Evolutionary conservation across 2,329 filamentous ascomycete species (phyloP).

Genomic region (Calonectria fujianensis): DNA sequence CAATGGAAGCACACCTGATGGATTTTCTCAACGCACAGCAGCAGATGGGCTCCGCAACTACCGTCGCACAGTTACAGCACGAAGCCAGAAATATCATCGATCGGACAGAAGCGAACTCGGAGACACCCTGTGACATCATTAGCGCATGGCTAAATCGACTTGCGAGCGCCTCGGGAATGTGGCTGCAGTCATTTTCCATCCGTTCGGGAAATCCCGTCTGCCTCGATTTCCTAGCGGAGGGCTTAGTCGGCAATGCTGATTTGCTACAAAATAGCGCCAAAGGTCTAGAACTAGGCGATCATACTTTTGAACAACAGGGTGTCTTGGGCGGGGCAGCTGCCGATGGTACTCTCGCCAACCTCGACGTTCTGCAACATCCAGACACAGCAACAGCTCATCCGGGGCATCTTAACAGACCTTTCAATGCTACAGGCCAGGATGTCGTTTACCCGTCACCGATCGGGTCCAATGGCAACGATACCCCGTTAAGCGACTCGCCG

Average conservation of each 20-base stretch:
- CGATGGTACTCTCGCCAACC: background rate
- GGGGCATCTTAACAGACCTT: background rate
- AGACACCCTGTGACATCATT: conserved; percentile 42
- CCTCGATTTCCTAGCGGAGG: conserved; percentile 3
- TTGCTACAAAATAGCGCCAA: background rate
- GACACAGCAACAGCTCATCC: background rate
- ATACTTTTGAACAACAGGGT: background rate
- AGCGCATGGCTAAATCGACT: conserved; percentile 36
- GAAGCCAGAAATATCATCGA: conserved; percentile 45
- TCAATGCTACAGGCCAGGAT: background rate
- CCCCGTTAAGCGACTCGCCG: background rate
- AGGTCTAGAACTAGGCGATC: background rate
- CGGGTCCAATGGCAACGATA: background rate
- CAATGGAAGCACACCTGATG: conserved; percentile 50
- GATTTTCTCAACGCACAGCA: conserved; percentile 38
- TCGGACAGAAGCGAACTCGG: conserved; percentile 28
- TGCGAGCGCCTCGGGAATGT: conserved; percentile 31
- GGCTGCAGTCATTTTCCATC: conserved; percentile 40
- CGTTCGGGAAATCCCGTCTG: conserved; percentile 15
- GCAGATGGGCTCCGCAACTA: background rate
- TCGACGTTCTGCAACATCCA: conserved; percentile 1
- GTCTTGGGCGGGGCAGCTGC: background rate
- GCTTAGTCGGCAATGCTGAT: background rate
- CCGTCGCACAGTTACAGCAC: conserved; percentile 42
- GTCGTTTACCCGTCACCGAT: background rate